Conservation (phyloP, 345 rosid species). For the Camelina sativa region DNA sequence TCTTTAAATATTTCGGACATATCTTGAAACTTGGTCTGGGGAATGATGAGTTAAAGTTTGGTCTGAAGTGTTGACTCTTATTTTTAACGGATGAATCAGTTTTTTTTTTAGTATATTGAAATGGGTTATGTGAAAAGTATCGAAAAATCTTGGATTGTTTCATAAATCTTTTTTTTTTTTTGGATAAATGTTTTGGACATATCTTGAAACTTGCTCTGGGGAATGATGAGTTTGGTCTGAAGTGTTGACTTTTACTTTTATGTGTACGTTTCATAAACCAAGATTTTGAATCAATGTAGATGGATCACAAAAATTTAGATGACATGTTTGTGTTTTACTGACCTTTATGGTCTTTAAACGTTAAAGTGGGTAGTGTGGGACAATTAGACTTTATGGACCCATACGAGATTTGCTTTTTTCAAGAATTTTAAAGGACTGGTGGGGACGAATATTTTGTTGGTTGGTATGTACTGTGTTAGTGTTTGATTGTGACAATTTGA, state of each 20-base stretch:
- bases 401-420: constrained; percentile 17
- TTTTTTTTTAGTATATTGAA: background rate
- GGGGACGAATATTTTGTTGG: background rate
- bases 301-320: too few species aligned
- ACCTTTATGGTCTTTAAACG: background rate
- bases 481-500: background rate
- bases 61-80: constrained; percentile 16
- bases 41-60: constrained; percentile 14
- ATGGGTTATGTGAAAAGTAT: background rate
- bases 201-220: background rate
- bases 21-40: background rate
- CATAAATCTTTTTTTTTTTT: background rate
- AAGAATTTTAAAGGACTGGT: constrained; percentile 5
- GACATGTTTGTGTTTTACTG: background rate
- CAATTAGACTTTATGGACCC: constrained; percentile 14
- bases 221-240: constrained; percentile 19
- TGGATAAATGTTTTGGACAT: background rate
- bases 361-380: background rate
- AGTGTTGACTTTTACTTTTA: constrained; percentile 25
- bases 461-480: background rate
- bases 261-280: constrained; percentile 25
- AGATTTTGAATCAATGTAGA: background rate
- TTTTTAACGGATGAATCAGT: background rate
- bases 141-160: background rate
- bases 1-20: background rate